Base-by-base conservation (phyloP, 2,329 filamentous ascomycete species). In the Cladosporium sphaerospermum region DNA sequence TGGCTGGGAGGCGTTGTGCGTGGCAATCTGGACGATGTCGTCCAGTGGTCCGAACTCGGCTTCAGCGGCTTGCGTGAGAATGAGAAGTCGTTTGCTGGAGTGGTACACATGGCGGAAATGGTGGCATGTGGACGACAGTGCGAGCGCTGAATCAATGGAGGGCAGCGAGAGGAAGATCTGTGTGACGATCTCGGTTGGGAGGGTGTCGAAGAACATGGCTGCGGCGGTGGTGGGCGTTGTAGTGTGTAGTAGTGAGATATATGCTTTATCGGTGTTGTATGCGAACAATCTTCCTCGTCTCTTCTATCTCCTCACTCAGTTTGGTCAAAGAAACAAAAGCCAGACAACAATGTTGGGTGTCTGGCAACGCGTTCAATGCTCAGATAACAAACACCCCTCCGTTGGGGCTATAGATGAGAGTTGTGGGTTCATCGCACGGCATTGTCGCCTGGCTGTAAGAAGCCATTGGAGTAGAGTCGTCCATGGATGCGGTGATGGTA, bases 1-100 rank as follows among this genome's bases (percentile, higher is more conserved):
- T 3, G 78, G 75, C 61, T 84, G 80, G 55, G 75, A 80, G 39
- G 74, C 69, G 58, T 84, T 84, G 62, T 82, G 77, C 14, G 81
- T 84, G 36, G 83, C 69, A 14, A 84, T 68, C 61, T 83, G 81
- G 53, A 79, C 73, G 55, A 80, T 75, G 63, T 83, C 80, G 53
- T 78, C 61, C 11, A 83, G 64, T 2, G 81, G 81, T 0, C 81
- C 80, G 58, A 77, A 81, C 62, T 84, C 77, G 32, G 68, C 64
- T 61, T 83, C 78, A 23, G 77, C 77, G 23, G 74, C 78, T 47
- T 70, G 62, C 54, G 75, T 72, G 51, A 84, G 74, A 50, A 83
- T 79, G 48, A 72, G 61, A 14, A 83, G 70, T 58, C 78, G 78
- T 61, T 78, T 78, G 44, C 78, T 78, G 9, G 74, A 75, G 14